These are phyloP conservation scores for Stentor roeselii DNA, from an alignment of 73 alveolate genomes.

Conservation along the genomic window DNA sequence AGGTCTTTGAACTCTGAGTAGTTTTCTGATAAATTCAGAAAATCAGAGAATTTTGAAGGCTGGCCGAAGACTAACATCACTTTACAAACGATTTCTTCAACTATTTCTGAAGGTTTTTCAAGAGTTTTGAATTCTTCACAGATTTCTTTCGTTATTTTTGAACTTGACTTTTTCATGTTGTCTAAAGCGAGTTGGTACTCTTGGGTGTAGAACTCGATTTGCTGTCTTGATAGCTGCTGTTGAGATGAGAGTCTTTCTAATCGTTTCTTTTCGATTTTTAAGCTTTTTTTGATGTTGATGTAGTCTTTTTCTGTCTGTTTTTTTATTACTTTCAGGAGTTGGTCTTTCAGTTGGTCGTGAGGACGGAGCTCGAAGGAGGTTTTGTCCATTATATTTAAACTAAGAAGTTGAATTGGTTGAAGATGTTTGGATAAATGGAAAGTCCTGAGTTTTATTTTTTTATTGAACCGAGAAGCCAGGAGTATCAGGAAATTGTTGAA, in stretches of 20 bases:
- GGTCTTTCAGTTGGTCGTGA: background rate
- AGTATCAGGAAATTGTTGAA: no score
- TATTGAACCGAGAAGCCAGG: no score
- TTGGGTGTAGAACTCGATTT: constrained; percentile 4
- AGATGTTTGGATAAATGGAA: no score
- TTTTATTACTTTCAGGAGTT: background rate
- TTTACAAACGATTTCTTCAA: background rate
- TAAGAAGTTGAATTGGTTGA: no score
- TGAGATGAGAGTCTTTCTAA: constrained; percentile 7
- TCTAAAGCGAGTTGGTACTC: background rate
- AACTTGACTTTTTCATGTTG: background rate
- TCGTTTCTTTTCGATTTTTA: constrained; percentile 6
- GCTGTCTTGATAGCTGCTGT: background rate
- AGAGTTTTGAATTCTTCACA: background rate
- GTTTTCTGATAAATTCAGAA: background rate
- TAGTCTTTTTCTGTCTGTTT: background rate
- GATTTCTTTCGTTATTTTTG: background rate
- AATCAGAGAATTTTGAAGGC: background rate
- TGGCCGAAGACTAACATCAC: background rate
- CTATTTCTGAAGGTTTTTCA: background rate
- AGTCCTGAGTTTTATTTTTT: no score
- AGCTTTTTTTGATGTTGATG: background rate
- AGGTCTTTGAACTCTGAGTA: background rate
- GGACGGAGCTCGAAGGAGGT: no score
- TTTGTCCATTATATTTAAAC: no score